A percentile compares a stretch with the other conserved stretches of the same genome.
Evolutionary conservation across 768 basidiomycete genomes (phyloP).

Genomic region (Termitomyces sp.): DNA sequence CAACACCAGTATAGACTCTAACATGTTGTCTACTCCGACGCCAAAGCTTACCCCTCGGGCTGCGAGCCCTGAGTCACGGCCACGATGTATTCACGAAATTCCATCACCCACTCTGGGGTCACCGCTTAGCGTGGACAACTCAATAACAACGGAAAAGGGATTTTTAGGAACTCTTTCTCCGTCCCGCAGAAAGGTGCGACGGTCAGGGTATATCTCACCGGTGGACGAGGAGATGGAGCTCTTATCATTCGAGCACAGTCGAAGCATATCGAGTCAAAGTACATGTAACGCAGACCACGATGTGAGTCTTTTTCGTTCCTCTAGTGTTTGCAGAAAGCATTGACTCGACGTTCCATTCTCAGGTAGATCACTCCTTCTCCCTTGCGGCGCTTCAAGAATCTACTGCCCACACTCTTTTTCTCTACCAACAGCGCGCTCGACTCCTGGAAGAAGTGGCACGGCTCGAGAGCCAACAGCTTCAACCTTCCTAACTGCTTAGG

Average conservation of each 20-base stretch:
- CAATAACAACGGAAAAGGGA: conserved; percentile 1
- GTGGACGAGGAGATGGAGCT: conserved; percentile 54
- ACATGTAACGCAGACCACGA: neutral
- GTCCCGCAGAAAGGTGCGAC: conserved; percentile 31
- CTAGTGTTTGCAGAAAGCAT: neutral
- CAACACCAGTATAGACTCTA: conserved; percentile 24
- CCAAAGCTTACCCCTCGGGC: conserved; percentile 9
- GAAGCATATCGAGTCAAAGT: conserved; percentile 9
- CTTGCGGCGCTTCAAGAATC: conserved; percentile 18
- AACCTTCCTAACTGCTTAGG: neutral
- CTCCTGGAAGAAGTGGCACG: conserved; percentile 52
- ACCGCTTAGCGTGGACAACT: conserved; percentile 12
- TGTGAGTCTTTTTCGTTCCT: conserved; percentile 3
- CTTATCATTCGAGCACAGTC: conserved; percentile 40
- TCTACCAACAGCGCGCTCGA: conserved; percentile 55
- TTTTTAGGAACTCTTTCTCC: neutral
- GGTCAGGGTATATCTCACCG: conserved; percentile 49
- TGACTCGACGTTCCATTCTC: neutral
- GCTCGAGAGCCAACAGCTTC: conserved; percentile 20
- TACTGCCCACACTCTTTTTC: conserved; percentile 38
- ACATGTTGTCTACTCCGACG: conserved; percentile 15
- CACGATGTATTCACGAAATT: conserved; percentile 56
- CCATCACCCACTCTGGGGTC: conserved; percentile 32
- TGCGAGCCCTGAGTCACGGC: conserved; percentile 9
- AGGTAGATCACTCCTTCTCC: conserved; percentile 1